Percentiles rank a stretch among this genome's conserved stretches.
These are phyloP conservation scores for Diaporthe sp. DNA, from an alignment of 2,329 filamentous ascomycete species.

Conservation along the genomic window DNA sequence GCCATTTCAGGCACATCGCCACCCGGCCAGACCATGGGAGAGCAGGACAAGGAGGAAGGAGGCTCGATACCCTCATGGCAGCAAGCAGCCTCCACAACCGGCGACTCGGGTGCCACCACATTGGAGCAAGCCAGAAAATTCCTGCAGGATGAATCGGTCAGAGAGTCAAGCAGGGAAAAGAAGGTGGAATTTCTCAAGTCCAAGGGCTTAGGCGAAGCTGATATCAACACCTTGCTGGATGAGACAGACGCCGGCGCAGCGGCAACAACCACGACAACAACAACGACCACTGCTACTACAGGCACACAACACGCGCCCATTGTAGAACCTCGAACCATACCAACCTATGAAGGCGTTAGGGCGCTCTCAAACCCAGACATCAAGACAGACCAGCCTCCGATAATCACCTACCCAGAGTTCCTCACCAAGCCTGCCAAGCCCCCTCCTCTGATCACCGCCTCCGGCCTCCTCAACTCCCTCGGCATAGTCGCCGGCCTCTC, in stretches of 20 bases:
- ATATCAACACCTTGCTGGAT: constrained; percentile 77
- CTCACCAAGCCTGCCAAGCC: constrained; percentile 69
- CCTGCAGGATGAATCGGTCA: constrained; percentile 80
- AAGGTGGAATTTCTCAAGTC: constrained; percentile 83
- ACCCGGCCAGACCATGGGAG: constrained; percentile 43
- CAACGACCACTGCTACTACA: background rate
- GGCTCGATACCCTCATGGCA: constrained; percentile 44
- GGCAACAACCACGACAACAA: background rate
- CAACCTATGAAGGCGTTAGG: constrained; percentile 4
- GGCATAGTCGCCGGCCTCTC: constrained; percentile 71
- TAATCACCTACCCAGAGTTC: constrained; percentile 80
- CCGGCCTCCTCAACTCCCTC: constrained; percentile 70
- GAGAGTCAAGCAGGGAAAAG: constrained; percentile 76
- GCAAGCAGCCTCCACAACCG: constrained; percentile 37
- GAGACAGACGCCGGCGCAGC: constrained; percentile 40
- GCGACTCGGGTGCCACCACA: constrained; percentile 47
- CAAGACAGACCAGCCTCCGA: constrained; percentile 65
- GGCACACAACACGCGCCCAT: constrained; percentile 17
- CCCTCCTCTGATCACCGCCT: constrained; percentile 74
- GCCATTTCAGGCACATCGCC: background rate
- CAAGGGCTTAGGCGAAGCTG: constrained; percentile 78
- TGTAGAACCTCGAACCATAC: constrained; percentile 7
- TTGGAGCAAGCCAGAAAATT: constrained; percentile 82
- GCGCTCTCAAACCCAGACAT: constrained; percentile 45
- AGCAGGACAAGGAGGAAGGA: constrained; percentile 41